A percentile compares a stretch with the other conserved stretches of the same genome.
These are phyloP conservation scores for Fusarium sp. DNA, from an alignment of 2,329 filamentous ascomycete genomes.

Conservation along the genomic window DNA sequence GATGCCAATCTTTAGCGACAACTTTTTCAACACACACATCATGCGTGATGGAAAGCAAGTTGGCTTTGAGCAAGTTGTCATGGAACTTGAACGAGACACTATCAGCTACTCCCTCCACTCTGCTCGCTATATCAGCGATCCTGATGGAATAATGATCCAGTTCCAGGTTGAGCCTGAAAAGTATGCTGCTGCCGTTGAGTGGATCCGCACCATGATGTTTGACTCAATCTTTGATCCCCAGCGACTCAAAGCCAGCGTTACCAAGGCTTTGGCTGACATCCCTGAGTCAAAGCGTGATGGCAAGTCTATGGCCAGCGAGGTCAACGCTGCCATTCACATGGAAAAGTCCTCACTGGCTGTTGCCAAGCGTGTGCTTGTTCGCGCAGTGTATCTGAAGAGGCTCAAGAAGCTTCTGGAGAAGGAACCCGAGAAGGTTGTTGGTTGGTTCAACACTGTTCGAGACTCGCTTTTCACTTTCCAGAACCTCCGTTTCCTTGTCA, in stretches of 20 bases:
- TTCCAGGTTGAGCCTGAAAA: slow-evolving; percentile 91
- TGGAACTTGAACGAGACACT: slow-evolving; percentile 89
- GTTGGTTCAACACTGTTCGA: slow-evolving; percentile 80
- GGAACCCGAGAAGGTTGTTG: slow-evolving; percentile 79
- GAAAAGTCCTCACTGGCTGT: slow-evolving; percentile 79
- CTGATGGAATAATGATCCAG: slow-evolving; percentile 81
- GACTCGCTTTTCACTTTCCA: slow-evolving; percentile 80
- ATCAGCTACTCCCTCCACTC: slow-evolving; percentile 81
- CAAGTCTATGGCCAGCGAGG: slow-evolving; percentile 69
- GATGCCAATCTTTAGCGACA: slow-evolving; percentile 84
- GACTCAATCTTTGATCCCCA: slow-evolving; percentile 85
- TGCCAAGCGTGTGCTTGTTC: slow-evolving; percentile 84
- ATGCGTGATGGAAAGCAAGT: slow-evolving; percentile 77
- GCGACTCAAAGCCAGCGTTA: slow-evolving; percentile 70
- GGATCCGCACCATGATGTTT: slow-evolving; percentile 87
- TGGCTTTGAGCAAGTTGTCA: slow-evolving; percentile 91
- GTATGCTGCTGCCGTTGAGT: slow-evolving; percentile 82
- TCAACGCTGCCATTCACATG: slow-evolving; percentile 82
- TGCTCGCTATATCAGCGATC: slow-evolving; percentile 75
- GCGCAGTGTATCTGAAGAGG: slow-evolving; percentile 85
- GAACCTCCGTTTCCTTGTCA: slow-evolving; percentile 87
- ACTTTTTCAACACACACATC: slow-evolving; percentile 95
- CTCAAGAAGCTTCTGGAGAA: slow-evolving; percentile 81
- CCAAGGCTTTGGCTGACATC: slow-evolving; percentile 89
- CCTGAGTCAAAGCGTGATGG: slow-evolving; percentile 92